phyloP scores from a whole-genome alignment of 23 red algal genomes.

The Agarophyton chilense region DNA sequence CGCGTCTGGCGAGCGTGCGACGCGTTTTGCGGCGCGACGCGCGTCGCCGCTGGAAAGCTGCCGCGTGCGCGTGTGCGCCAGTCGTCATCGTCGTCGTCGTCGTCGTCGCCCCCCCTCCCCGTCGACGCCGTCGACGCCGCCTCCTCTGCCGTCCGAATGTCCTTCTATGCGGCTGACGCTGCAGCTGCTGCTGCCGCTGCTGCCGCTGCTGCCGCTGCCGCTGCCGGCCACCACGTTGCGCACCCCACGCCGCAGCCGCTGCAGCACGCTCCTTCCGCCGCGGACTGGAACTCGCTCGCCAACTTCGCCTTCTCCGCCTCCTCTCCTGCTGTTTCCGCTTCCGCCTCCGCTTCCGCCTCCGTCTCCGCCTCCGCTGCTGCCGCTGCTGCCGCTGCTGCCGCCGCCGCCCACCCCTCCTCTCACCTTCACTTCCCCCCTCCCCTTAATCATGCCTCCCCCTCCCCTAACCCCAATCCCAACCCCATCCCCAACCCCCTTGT shows the following conservation, averaged over 20 bases:
- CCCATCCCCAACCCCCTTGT: no score
- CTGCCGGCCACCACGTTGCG: no score
- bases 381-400: background rate
- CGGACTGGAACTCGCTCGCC: background rate
- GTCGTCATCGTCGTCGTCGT: background rate
- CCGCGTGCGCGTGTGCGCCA: background rate
- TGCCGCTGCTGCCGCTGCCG: background rate
- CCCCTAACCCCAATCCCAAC: background rate
- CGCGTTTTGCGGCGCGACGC: background rate
- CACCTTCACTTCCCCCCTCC: background rate
- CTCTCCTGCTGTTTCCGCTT: background rate
- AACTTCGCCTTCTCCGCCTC: background rate
- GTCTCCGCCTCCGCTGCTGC: background rate
- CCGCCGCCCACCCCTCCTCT: background rate
- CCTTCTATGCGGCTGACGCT: conserved; percentile 31
- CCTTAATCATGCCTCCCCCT: background rate
- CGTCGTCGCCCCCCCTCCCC: background rate
- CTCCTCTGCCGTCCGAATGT: background rate
- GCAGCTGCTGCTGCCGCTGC: background rate
- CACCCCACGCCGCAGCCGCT: background rate
- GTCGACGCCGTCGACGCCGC: background rate
- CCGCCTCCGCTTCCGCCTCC: background rate
- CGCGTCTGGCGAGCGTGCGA: no score
- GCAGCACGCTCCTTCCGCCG: background rate
- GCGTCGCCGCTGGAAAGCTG: no score